Evolutionary conservation across 495 filamentous ascomycete genomes (phyloP).

Genomic region (Diplogelasinospora grovesii): DNA sequence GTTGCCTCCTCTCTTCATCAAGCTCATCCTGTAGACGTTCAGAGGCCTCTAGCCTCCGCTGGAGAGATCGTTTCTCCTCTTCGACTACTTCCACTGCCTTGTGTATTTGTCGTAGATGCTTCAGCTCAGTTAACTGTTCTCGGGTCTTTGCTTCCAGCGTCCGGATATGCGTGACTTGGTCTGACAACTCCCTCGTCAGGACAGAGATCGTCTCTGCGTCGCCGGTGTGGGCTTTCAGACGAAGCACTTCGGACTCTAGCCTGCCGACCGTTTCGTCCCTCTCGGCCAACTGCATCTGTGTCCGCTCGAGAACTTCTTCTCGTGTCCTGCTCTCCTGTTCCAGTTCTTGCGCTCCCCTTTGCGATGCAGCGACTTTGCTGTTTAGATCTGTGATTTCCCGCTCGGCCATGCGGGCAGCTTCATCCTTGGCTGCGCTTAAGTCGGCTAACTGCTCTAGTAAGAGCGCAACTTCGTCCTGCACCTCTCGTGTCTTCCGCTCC

Average conservation of each 20-base stretch:
- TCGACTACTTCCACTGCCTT: conserved; percentile 90
- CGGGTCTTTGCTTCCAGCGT: conserved; percentile 72
- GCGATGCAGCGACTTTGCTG: conserved; percentile 58
- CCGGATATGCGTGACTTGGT: conserved; percentile 85
- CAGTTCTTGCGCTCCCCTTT: conserved; percentile 62
- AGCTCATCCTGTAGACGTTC: conserved; percentile 68
- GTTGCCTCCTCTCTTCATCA: conserved; percentile 69
- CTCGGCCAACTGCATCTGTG: conserved; percentile 59
- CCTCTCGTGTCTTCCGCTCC: conserved; percentile 62
- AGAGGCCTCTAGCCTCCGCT: conserved; percentile 69
- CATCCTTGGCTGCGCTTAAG: conserved; percentile 58
- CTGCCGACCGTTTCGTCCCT: conserved; percentile 62
- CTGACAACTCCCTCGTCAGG: conserved; percentile 74
- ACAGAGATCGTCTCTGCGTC: conserved; percentile 77
- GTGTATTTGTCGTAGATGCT: conserved; percentile 67
- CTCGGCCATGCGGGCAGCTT: conserved; percentile 62
- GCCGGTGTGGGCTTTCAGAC: conserved; percentile 73
- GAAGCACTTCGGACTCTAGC: conserved; percentile 75
- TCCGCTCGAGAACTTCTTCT: conserved; percentile 52
- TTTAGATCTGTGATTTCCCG: conserved; percentile 66
- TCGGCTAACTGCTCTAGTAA: conserved; percentile 78
- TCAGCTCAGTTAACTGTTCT: conserved; percentile 73
- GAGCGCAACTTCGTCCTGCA: conserved; percentile 64
- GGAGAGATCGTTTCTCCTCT: conserved; percentile 83
- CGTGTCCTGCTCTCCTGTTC: conserved; percentile 63